Percentiles rank a stretch among this genome's conserved stretches.
phyloP scores from a whole-genome alignment of 2,329 filamentous ascomycete species.

The Pseudopyricularia javanii region DNA sequence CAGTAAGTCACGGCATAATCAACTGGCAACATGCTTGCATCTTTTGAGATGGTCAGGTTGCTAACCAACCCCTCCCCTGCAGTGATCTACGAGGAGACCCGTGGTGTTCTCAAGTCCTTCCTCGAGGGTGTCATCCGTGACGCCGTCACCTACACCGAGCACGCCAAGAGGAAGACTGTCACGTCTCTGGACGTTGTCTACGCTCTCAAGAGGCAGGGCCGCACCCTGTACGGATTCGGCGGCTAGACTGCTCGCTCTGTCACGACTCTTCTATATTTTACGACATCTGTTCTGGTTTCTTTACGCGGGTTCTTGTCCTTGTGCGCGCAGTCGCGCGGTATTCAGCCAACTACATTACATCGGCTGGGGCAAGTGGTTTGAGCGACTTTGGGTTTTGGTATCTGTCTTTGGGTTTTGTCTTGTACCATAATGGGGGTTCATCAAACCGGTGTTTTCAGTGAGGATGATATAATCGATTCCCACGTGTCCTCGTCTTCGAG shows the following conservation, averaged over 20 bases:
- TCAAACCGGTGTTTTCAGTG: not conserved
- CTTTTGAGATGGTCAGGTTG: not conserved
- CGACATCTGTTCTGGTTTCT: not conserved
- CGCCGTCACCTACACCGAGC: constrained; percentile 67
- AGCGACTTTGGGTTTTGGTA: not conserved
- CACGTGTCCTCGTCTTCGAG: not conserved
- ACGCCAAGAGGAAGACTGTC: constrained; percentile 73
- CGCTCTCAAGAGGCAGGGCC: constrained; percentile 56
- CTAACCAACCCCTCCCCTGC: not conserved
- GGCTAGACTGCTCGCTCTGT: constrained; percentile 44
- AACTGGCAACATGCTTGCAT: not conserved
- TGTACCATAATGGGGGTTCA: not conserved
- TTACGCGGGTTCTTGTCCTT: not conserved
- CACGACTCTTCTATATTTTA: not conserved
- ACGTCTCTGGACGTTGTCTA: constrained; percentile 59
- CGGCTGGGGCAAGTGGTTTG: not conserved
- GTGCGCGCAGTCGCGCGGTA: not conserved
- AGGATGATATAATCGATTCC: not conserved
- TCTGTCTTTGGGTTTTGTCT: not conserved
- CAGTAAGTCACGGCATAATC: constrained; percentile 48
- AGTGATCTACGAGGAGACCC: constrained; percentile 73
- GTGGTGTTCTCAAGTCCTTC: constrained; percentile 68
- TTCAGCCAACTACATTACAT: not conserved
- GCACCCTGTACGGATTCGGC: constrained; percentile 82
- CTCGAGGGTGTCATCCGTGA: constrained; percentile 67